Conservation (phyloP, 129 eudicot species). For the Logfia minima region DNA sequence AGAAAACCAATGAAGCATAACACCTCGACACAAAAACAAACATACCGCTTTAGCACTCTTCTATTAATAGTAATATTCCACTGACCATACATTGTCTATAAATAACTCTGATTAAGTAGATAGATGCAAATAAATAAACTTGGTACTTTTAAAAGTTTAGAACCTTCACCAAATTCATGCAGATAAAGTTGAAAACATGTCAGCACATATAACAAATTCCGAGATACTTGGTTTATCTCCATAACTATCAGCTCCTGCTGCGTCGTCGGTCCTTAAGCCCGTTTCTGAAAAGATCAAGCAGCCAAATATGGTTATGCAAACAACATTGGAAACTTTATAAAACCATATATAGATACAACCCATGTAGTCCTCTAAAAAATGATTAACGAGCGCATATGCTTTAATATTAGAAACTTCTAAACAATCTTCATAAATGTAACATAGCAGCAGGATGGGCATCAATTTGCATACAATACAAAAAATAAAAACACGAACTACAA, state of each 20-base stretch:
- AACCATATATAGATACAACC: neutral
- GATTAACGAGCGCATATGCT: neutral
- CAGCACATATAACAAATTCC: conserved; percentile 54
- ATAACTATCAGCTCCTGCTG: conserved; percentile 82
- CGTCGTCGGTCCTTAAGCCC: conserved; percentile 87
- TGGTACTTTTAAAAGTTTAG: conserved; percentile 37
- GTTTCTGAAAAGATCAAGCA: conserved; percentile 49
- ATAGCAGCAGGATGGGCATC: neutral
- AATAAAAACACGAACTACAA: neutral
- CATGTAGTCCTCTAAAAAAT: neutral
- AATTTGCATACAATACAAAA: no score
- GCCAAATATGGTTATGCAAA: conserved; percentile 11
- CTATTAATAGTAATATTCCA: conserved; percentile 19
- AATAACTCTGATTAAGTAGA: conserved; percentile 15
- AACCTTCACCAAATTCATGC: conserved; percentile 83
- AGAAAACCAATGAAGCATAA: conserved; percentile 87
- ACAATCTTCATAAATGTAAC: neutral
- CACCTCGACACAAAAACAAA: conserved; percentile 94
- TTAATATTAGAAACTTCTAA: neutral
- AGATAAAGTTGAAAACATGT: conserved; percentile 64
- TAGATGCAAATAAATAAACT: conserved; percentile 23
- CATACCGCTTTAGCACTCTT: conserved; percentile 54
- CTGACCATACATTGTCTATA: conserved; percentile 27
- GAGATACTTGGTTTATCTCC: conserved; percentile 24
- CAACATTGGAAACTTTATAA: neutral